These are phyloP conservation scores for Pichia paraexigua DNA, from an alignment of 805 yeast genomes.

Conservation along the genomic window DNA sequence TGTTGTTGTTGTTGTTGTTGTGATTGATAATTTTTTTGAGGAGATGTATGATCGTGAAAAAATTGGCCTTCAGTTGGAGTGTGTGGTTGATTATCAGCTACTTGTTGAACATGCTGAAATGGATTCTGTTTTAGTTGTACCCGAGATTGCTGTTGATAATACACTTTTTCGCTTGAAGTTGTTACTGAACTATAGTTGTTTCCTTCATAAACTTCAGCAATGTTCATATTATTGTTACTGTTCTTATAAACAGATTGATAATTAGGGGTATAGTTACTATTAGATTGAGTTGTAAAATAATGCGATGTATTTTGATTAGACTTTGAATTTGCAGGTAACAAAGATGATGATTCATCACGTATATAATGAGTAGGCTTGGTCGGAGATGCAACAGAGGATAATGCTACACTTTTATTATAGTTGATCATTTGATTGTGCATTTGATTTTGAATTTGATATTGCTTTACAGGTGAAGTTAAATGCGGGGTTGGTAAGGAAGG, in stretches of 20 bases:
- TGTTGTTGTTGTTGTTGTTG: not conserved
- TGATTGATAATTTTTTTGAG: slow-evolving; percentile 1
- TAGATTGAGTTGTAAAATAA: not conserved
- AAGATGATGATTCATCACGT: not conserved
- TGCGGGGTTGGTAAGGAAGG: slow-evolving; percentile 19
- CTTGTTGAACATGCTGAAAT: not conserved
- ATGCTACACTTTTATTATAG: not conserved
- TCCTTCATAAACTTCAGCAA: not conserved
- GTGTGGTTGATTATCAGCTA: not conserved
- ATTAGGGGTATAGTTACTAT: not conserved
- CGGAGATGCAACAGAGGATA: not conserved
- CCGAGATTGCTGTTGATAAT: not conserved
- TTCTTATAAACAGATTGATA: not conserved
- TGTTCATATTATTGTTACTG: not conserved
- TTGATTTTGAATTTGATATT: slow-evolving; percentile 5
- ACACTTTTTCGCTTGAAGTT: not conserved
- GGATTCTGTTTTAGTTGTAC: not conserved
- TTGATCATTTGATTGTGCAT: not conserved
- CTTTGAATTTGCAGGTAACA: not conserved
- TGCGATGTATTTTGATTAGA: not conserved
- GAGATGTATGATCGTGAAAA: not conserved
- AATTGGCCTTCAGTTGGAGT: not conserved
- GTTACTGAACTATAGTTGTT: not conserved
- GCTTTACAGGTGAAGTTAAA: slow-evolving; percentile 5
- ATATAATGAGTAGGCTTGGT: not conserved